Conservation (phyloP, 1,284 basidiomycete species). For the Microbotryum silenes-acaulis region DNA sequence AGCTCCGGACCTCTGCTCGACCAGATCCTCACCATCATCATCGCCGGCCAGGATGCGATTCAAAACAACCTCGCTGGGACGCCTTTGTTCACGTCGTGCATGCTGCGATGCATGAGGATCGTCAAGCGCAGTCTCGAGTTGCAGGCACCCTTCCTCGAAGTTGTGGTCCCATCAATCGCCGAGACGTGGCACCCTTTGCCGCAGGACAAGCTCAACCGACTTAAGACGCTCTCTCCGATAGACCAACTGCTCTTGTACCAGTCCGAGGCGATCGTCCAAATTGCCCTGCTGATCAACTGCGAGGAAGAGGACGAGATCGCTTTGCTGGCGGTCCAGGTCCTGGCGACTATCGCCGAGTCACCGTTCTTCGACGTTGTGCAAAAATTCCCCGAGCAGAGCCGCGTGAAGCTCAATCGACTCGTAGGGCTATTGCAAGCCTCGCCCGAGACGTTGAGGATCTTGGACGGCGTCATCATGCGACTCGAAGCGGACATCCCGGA, state of each 20-base stretch:
- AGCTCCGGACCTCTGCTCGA: constrained; percentile 62
- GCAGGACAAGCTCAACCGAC: constrained; percentile 28
- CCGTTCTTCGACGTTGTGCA: constrained; percentile 50
- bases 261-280: constrained; percentile 63
- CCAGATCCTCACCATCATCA: constrained; percentile 65
- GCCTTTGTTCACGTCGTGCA: constrained; percentile 62
- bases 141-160: constrained; percentile 82
- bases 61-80: constrained; percentile 54
- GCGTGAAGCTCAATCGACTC: constrained; percentile 51
- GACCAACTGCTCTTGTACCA: constrained; percentile 73
- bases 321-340: constrained; percentile 69
- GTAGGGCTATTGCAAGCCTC: constrained; percentile 74
- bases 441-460: constrained; percentile 74
- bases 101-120: constrained; percentile 73
- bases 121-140: constrained; percentile 72
- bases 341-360: constrained; percentile 56
- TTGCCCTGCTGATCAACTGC: constrained; percentile 73
- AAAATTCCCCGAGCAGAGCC: constrained; percentile 52
- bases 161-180: constrained; percentile 69
- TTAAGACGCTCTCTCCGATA: constrained; percentile 50
- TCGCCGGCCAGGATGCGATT: constrained; percentile 66
- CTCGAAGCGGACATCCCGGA: constrained; percentile 47
- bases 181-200: constrained; percentile 42
- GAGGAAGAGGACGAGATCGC: constrained; percentile 64
- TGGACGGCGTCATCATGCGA: constrained; percentile 65